A percentile compares a stretch with the other conserved stretches of the same genome.
phyloP scores from a whole-genome alignment of 805 yeast species.

The Sugiyamaella marilandica region DNA sequence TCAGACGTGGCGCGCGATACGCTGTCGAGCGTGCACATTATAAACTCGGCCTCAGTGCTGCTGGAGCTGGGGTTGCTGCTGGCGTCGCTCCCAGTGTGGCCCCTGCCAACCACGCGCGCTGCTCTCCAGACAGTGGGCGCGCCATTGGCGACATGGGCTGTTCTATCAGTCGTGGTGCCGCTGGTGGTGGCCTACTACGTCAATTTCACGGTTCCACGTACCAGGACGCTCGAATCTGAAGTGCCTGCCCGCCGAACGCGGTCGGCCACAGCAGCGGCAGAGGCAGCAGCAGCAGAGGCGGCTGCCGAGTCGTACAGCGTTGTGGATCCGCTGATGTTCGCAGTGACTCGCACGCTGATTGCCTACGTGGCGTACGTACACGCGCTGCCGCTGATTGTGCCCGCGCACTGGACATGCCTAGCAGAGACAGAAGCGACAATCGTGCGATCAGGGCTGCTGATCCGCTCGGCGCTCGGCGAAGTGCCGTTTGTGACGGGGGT shows the following conservation, averaged over 20 bases:
- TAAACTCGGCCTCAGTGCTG: constrained; percentile 18
- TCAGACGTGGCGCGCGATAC: constrained; percentile 21
- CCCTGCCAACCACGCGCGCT: constrained; percentile 1
- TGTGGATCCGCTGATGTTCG: constrained; percentile 53
- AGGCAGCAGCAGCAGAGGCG: constrained; percentile 10
- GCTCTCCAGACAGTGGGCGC: constrained; percentile 21
- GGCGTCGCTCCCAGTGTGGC: constrained; percentile 11
- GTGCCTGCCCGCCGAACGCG: constrained; percentile 9
- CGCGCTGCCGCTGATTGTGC: constrained; percentile 19
- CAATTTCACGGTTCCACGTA: constrained; percentile 30
- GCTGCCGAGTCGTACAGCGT: constrained; percentile 21
- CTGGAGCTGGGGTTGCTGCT: constrained; percentile 16
- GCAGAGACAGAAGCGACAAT: constrained; percentile 11
- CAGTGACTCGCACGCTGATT: constrained; percentile 43
- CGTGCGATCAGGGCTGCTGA: constrained; percentile 12
- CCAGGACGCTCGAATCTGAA: constrained; percentile 3
- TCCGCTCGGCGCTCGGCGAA: constrained; percentile 31
- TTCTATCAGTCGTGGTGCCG: constrained; percentile 27
- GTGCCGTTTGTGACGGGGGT: constrained; percentile 31
- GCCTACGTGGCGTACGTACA: constrained; percentile 29
- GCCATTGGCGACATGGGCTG: constrained; percentile 27
- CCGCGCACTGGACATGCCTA: constrained; percentile 24
- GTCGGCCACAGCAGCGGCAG: constrained; percentile 6
- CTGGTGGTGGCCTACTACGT: constrained; percentile 27
- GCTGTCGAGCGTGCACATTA: constrained; percentile 30